Percentiles rank a stretch among this genome's conserved stretches.
phyloP scores from a whole-genome alignment of 2,329 filamentous ascomycete genomes.

The Hymenoscyphus albidus region DNA sequence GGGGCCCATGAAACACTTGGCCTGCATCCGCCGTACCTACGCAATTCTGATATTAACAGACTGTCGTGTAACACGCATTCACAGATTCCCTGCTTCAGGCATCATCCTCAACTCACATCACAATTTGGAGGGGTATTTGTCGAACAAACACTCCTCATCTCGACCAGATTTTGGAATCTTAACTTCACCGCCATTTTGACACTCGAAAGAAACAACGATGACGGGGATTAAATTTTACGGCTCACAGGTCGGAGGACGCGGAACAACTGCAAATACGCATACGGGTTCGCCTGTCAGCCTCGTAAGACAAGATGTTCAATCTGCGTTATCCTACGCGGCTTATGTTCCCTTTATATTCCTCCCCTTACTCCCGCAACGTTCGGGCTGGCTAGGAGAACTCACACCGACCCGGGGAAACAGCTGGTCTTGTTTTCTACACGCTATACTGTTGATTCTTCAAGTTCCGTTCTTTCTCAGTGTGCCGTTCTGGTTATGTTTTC shows the following conservation, averaged over 20 bases:
- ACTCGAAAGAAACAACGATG: conserved; percentile 26
- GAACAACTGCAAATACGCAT: conserved; percentile 59
- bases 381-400: conserved; percentile 60
- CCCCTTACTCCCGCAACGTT: conserved; percentile 51
- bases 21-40: not conserved
- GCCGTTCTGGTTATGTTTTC: conserved; percentile 47
- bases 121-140: not conserved
- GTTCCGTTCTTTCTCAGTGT: conserved; percentile 55
- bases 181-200: conserved; percentile 1
- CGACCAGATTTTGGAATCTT: not conserved
- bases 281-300: conserved; percentile 43
- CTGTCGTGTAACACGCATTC: not conserved
- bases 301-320: conserved; percentile 38
- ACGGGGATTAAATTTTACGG: conserved; percentile 50
- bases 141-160: not conserved
- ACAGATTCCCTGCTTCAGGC: not conserved
- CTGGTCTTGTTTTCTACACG: conserved; percentile 54
- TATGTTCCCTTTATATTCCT: conserved; percentile 56
- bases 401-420: conserved; percentile 55
- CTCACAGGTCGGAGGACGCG: conserved; percentile 54
- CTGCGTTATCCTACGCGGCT: conserved; percentile 35
- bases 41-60: not conserved
- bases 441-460: conserved; percentile 57
- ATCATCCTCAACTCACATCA: not conserved
- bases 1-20: not conserved